Evolutionary conservation across 129 eudicot species (phyloP).

Genomic region (Artemisia tridentata): DNA sequence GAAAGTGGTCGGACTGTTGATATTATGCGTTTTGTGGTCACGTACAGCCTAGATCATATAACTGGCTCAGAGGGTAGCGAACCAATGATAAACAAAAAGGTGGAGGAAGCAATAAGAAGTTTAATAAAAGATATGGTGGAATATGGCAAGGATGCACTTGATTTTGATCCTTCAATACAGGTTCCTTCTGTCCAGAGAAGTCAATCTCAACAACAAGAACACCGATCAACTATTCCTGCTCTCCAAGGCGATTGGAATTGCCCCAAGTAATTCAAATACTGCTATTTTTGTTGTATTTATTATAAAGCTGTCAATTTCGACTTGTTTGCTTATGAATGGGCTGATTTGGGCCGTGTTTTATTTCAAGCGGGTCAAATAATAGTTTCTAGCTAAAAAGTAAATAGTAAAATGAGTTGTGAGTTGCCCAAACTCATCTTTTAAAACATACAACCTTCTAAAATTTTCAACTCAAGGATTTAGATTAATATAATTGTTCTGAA

Average conservation of each 20-base stretch:
- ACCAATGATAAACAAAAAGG: constrained; percentile 42
- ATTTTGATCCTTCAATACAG: constrained; percentile 16
- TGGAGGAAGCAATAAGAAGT: constrained; percentile 53
- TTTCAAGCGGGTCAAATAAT: too few relatives aligned
- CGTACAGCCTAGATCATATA: constrained; percentile 55
- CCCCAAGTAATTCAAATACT: constrained; percentile 44
- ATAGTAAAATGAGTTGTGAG: too few relatives aligned
- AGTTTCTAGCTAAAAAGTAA: too few relatives aligned
- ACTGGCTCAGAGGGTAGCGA: constrained; percentile 36
- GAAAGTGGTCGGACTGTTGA: constrained; percentile 71
- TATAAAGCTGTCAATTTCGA: background rate
- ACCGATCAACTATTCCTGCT: constrained; percentile 21
- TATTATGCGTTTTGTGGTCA: constrained; percentile 68
- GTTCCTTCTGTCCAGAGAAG: constrained; percentile 24
- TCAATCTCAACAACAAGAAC: constrained; percentile 32
- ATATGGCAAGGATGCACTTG: constrained; percentile 32
- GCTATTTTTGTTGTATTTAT: background rate
- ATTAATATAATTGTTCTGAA: background rate
- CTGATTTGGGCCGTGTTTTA: background rate
- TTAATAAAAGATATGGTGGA: constrained; percentile 58
- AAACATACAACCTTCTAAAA: too few relatives aligned
- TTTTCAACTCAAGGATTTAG: background rate
- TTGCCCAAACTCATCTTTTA: too few relatives aligned
- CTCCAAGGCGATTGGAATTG: constrained; percentile 61
- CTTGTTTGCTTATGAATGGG: background rate